Evolutionary conservation across 1,284 basidiomycete genomes (phyloP), one percentile per base, ranked within the genome.

Genomic region (Earliella scabrosa): DNA sequence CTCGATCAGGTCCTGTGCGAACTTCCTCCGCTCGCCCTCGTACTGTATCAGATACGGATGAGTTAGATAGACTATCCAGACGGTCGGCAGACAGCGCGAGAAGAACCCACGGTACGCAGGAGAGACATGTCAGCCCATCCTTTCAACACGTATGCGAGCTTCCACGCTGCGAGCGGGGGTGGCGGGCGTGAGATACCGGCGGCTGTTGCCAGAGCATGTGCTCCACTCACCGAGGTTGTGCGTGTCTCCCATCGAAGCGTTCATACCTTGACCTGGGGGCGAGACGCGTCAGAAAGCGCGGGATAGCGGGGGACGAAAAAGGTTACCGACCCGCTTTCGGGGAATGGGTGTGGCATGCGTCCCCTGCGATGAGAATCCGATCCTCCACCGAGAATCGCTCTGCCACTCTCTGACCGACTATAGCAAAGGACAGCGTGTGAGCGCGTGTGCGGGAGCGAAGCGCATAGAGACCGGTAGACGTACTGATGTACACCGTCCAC

Each of bases 291-390:
- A 46, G 31, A 23, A 23, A 46, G 45, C 39, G 39, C 13, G 21
- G 11, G 32, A 31, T 16, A 23, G 31, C 10, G 18, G 5, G 29
- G 31, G 23, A 2, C 6, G 14, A 34, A 27, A 9, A 14, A n/a
- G n/a, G 18, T 20, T 26, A 50, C 67, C 9, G 20, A 65, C 70
- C 71, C 4, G 81, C 81, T 63, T 84, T 94, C 0, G 92, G 92
- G 0, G 90, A 92, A 71, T 94, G 92, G 0, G 92, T 94, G 66
- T 94, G 92, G 64, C 86, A 92, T 1, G 87, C 88, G 71, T 92
- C 89, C 2, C 91, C 90, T 2, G 86, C 89, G 59, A 93, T 93
- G 71, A 93, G 93, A 3, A 92, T 79, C 0, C 92, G 82, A n/a
- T 92, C 83, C 24, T 83, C 71, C 2, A 82, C 74, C 6, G 87